phyloP scores from a whole-genome alignment of 306 rosid species.

The Leucaena leucocephala region DNA sequence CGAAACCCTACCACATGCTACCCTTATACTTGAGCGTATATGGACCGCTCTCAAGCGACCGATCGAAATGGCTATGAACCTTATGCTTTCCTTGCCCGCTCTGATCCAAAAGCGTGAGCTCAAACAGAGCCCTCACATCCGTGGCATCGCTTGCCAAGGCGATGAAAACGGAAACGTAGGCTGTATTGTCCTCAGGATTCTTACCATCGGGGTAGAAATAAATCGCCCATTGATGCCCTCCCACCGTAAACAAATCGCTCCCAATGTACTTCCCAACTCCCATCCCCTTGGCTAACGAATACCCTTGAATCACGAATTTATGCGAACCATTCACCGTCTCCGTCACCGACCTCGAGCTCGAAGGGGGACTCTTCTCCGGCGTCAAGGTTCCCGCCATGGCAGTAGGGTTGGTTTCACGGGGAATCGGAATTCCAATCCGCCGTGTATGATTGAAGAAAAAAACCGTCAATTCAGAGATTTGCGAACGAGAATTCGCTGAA shows the following conservation, averaged over 20 bases:
- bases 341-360: conserved; percentile 67
- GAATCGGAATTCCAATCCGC: background rate
- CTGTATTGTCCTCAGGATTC: conserved; percentile 70
- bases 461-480: background rate
- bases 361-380: conserved; percentile 28
- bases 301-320: conserved; percentile 69
- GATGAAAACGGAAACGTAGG: conserved; percentile 70
- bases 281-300: conserved; percentile 68
- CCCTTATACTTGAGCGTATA: conserved; percentile 74
- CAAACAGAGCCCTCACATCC: conserved; percentile 69
- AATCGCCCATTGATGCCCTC: conserved; percentile 72
- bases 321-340: conserved; percentile 73
- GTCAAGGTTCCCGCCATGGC: conserved; percentile 16
- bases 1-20: conserved; percentile 63
- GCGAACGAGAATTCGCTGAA: background rate
- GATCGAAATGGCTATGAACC: conserved; percentile 72
- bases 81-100: conserved; percentile 68
- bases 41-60: conserved; percentile 70
- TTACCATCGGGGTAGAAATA: conserved; percentile 76
- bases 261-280: conserved; percentile 73
- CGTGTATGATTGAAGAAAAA: background rate
- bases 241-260: conserved; percentile 64
- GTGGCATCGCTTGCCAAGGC: conserved; percentile 75
- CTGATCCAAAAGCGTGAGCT: conserved; percentile 68
- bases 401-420: background rate